A percentile compares a stretch with the other conserved stretches of the same genome.
Conservation (phyloP, 768 basidiomycete genomes). For the Inosperma sp. region DNA sequence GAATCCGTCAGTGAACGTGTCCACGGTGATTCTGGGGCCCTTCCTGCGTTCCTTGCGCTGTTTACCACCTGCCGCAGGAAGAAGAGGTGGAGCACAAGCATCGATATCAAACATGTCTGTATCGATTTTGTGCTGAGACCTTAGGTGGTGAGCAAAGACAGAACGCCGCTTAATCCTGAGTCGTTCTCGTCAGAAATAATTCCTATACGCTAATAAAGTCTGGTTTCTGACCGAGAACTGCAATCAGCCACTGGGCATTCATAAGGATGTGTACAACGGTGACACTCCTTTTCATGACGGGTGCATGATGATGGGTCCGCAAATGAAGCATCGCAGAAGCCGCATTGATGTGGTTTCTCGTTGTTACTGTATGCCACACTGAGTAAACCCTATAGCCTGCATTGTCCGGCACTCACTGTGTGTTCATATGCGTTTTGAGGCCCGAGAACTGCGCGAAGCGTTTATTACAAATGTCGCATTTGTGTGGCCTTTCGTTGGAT, state of each 20-base stretch:
- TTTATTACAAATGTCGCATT: conserved; percentile 50
- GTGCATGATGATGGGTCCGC: conserved; percentile 67
- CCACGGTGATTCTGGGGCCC: background rate
- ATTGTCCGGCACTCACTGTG: conserved; percentile 60
- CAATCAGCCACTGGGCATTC: conserved; percentile 45
- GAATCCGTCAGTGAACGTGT: background rate
- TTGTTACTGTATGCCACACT: conserved; percentile 37
- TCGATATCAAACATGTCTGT: conserved; percentile 30
- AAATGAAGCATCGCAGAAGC: conserved; percentile 49
- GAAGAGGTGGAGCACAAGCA: conserved; percentile 26
- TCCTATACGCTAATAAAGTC: background rate
- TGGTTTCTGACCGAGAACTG: conserved; percentile 38
- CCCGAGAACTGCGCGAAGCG: conserved; percentile 56
- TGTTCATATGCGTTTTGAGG: conserved; percentile 59
- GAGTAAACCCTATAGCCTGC: background rate
- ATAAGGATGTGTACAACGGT: conserved; percentile 39
- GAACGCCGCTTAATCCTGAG: conserved; percentile 61
- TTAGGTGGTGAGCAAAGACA: conserved; percentile 51
- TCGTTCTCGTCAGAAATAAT: conserved; percentile 1
- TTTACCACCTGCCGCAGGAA: conserved; percentile 14
- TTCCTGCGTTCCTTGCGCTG: conserved; percentile 13
- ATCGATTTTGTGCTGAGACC: conserved; percentile 40
- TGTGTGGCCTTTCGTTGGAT: conserved; percentile 39
- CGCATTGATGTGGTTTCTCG: conserved; percentile 50
- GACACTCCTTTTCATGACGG: conserved; percentile 61